Evolutionary conservation across 768 basidiomycete species (phyloP), one percentile per base, ranked within the genome.

Genomic region (Hebeloma cylindrosporum): DNA sequence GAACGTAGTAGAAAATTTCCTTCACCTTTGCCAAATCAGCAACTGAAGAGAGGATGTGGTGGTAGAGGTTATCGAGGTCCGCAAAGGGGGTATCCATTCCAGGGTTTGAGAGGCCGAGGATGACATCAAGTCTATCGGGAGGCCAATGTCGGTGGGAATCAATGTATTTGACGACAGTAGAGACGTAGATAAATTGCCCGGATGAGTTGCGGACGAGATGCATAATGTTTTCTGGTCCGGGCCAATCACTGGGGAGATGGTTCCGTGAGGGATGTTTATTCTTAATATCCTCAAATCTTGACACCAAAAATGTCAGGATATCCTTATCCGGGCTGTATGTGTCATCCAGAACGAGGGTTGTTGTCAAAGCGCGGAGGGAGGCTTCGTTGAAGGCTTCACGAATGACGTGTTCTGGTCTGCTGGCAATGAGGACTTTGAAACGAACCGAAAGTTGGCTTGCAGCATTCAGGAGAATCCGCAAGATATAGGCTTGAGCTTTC

Each of bases 341-440:
- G 17, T 51, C 47, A 17, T 51, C 50, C 2, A 51, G 9, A n/a
- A 40, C 47, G n/a, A 37, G 40, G 5, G 31, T 38, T 9, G 23
- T 41, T 8, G 40, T 48, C 37, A 36, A 36, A 9, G 40, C 13
- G 23, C 14, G 27, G 25, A 42, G 31, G 10, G 25, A 20, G 9
- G 39, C 41, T 18, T 46, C 25, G 0, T 53, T 48, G 27, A 60
- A 60, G 3, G 40, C 29, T 7, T 47, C 30, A 13, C 46, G 45
- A 21, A 60, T 53, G 10, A 51, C 44, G 1, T 36, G 43, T 27
- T 60, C 59, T 10, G 59, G 53, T 4, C 56, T 46, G 37, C 57
- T 55, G 9, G 53, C 50, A 6, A 61, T 26, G 6, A 61, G 45
- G 26, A 61, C 47, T n/a, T 43, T 42, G 32, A 59, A 35, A 2